Percentiles rank a stretch among this genome's conserved stretches.
These are phyloP conservation scores for Centaurea solstitialis DNA, from an alignment of 129 eudicot genomes.

Conservation along the genomic window DNA sequence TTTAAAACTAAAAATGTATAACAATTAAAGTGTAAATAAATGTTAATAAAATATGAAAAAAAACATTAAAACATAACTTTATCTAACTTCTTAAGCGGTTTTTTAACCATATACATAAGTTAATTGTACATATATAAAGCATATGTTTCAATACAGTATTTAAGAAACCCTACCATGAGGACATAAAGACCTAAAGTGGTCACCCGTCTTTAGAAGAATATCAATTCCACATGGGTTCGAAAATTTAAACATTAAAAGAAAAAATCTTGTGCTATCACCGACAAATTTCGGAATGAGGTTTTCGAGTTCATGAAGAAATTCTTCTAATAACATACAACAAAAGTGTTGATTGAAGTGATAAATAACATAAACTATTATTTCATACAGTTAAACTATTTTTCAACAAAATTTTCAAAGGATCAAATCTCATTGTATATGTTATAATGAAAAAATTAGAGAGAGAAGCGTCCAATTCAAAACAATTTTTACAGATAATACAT, in stretches of 20 bases:
- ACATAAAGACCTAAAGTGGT: neutral
- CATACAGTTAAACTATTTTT: no score
- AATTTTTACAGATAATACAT: neutral
- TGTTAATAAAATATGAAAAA: neutral
- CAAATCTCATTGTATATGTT: neutral
- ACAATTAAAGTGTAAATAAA: neutral
- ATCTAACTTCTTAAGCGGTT: neutral
- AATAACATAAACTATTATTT: neutral
- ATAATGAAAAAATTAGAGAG: neutral
- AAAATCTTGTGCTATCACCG: neutral
- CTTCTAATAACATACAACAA: neutral
- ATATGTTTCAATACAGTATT: neutral
- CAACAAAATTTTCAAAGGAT: neutral
- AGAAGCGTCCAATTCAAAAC: neutral
- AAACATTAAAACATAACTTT: neutral
- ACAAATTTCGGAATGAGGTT: neutral
- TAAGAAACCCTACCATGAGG: neutral
- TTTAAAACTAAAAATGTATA: neutral
- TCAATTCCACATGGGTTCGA: neutral
- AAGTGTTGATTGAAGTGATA: neutral
- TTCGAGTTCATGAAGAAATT: neutral
- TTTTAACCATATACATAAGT: neutral
- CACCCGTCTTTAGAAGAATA: neutral
- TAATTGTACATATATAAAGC: neutral
- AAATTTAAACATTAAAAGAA: neutral